Conservation (phyloP, 1,139 yeast genomes). For the Blastobotrys petasosporus region DNA sequence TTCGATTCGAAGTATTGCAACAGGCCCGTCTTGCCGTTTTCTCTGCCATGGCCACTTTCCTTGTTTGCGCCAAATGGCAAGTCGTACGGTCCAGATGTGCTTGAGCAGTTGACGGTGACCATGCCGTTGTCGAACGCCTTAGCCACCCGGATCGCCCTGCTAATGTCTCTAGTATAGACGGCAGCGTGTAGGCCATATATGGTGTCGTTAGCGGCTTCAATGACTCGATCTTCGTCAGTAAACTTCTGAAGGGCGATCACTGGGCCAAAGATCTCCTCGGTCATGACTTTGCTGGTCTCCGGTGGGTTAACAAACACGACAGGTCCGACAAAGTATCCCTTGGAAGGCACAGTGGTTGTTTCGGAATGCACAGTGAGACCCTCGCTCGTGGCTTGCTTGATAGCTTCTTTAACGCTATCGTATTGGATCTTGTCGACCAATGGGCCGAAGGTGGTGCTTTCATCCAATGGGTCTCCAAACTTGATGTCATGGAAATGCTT, state of each 20-base stretch:
- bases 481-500: slow-evolving; percentile 40
- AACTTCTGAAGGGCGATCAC: slow-evolving; percentile 72
- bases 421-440: slow-evolving; percentile 70
- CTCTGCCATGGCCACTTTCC: slow-evolving; percentile 85
- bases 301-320: slow-evolving; percentile 70
- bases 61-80: slow-evolving; percentile 79
- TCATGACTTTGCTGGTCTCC: slow-evolving; percentile 60
- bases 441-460: slow-evolving; percentile 69
- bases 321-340: slow-evolving; percentile 76
- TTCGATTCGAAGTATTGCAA: slow-evolving; percentile 75
- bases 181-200: slow-evolving; percentile 85
- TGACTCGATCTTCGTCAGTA: slow-evolving; percentile 63
- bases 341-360: slow-evolving; percentile 50
- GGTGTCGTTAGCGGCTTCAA: slow-evolving; percentile 63
- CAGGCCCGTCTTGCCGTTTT: slow-evolving; percentile 81
- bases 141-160: slow-evolving; percentile 59
- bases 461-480: slow-evolving; percentile 74
- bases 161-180: slow-evolving; percentile 60
- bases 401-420: slow-evolving; percentile 64
- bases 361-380: slow-evolving; percentile 72
- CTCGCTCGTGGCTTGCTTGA: slow-evolving; percentile 62
- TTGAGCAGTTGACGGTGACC: slow-evolving; percentile 74
- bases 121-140: slow-evolving; percentile 72
- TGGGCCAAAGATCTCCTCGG: slow-evolving; percentile 86
- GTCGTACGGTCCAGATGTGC: slow-evolving; percentile 73